Percentiles rank a stretch among this genome's conserved stretches.
phyloP scores from a whole-genome alignment of 352 stramenopile genomes.

The Elongisporangium anandrum region DNA sequence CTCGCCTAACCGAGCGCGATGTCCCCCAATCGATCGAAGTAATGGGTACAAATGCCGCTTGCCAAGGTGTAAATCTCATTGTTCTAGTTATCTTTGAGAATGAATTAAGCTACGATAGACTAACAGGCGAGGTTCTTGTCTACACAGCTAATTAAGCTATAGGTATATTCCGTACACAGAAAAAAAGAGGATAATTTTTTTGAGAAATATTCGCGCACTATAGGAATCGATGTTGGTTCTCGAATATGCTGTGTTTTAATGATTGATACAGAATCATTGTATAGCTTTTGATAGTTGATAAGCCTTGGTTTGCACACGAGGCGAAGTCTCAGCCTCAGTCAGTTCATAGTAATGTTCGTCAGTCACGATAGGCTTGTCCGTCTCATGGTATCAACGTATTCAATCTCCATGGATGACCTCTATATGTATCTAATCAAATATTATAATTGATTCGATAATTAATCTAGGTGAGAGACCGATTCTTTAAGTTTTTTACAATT shows the following conservation, averaged over 20 bases:
- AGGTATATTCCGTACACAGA: background rate
- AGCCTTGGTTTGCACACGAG: too few species aligned
- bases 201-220: background rate
- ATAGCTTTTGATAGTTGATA: too few species aligned
- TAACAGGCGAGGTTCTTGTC: constrained; percentile 11
- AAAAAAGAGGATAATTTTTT: constrained; percentile 3
- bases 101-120: constrained; percentile 1
- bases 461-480: constrained; percentile 1
- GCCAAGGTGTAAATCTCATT: constrained; percentile 13
- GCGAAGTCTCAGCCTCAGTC: too few species aligned
- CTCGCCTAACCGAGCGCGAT: constrained; percentile 10
- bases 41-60: constrained; percentile 8
- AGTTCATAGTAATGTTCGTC: too few species aligned
- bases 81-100: constrained; percentile 14
- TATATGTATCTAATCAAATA: too few species aligned
- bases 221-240: background rate
- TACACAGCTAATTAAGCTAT: background rate
- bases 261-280: too few species aligned
- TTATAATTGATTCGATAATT: constrained; percentile 7
- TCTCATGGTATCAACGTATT: too few species aligned
- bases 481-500: constrained; percentile 4
- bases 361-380: background rate
- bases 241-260: too few species aligned
- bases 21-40: constrained; percentile 16
- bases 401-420: too few species aligned